Evolutionary conservation across 1,284 basidiomycete genomes (phyloP).

Genomic region (Pholiota adiposa): DNA sequence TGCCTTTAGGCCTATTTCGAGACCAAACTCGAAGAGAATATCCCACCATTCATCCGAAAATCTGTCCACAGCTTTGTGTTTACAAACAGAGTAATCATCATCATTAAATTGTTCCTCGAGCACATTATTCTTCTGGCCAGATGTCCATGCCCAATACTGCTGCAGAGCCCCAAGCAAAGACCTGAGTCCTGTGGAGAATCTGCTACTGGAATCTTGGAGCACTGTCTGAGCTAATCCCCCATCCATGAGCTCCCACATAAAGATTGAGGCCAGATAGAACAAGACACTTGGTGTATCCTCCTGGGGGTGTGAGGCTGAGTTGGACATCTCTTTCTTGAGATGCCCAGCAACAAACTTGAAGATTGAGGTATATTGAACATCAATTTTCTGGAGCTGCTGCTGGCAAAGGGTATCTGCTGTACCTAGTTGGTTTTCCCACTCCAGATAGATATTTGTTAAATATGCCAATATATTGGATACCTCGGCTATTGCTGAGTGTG

Average conservation of each 20-base stretch:
- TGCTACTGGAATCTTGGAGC: background rate
- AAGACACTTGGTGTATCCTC: background rate
- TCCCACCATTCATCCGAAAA: background rate
- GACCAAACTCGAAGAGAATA: too few species aligned
- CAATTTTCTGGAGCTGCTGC: background rate
- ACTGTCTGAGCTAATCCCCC: background rate
- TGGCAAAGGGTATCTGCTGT: background rate
- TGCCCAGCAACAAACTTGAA: background rate
- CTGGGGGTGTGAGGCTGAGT: background rate
- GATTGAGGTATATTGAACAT: background rate
- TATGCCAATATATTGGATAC: background rate
- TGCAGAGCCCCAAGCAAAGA: background rate
- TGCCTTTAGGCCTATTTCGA: too few species aligned
- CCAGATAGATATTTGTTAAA: background rate
- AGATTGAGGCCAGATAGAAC: background rate
- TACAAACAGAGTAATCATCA: background rate
- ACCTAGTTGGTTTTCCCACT: background rate
- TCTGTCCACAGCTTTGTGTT: background rate
- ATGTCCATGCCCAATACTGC: background rate
- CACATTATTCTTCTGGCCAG: background rate
- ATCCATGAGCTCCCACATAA: background rate
- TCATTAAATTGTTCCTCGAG: background rate
- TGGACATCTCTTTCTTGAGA: background rate
- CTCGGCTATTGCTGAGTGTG: background rate
- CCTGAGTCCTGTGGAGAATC: too few species aligned